Percentiles rank a stretch among this genome's conserved stretches.
Conservation (phyloP, 768 basidiomycete genomes). For the Pleurotus platypus region DNA sequence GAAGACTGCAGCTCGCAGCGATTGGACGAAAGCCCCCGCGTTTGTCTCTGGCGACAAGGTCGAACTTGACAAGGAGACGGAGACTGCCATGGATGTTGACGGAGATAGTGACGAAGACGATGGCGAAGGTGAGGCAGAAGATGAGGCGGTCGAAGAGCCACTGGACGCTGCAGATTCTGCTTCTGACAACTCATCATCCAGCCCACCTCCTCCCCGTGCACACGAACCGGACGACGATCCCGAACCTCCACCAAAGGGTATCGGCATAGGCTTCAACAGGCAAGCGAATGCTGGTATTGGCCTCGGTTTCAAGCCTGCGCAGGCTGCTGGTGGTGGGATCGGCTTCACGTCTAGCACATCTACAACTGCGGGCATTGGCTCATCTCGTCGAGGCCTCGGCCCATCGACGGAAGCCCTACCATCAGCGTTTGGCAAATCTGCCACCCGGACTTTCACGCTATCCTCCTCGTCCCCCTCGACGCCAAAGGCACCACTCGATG, state of each 20-base stretch:
- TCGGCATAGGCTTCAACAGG: slow-evolving; percentile 41
- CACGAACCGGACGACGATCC: slow-evolving; percentile 48
- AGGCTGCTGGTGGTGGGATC: slow-evolving; percentile 7
- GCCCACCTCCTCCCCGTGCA: slow-evolving; percentile 51
- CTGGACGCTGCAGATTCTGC: slow-evolving; percentile 31
- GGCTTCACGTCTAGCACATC: slow-evolving; percentile 24
- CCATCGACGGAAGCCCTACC: slow-evolving; percentile 29
- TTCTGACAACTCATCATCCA: slow-evolving; percentile 48
- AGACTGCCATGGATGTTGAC: slow-evolving; percentile 28
- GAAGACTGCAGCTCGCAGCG: slow-evolving; percentile 33
- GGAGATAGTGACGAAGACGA: slow-evolving; percentile 26
- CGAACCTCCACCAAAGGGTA: slow-evolving; percentile 30
- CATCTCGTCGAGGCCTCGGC: slow-evolving; percentile 12
- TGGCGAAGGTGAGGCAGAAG: slow-evolving; percentile 31
- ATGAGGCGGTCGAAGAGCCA: slow-evolving; percentile 31
- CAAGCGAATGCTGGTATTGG: slow-evolving; percentile 1
- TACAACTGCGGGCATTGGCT: slow-evolving; percentile 13
- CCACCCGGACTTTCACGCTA: slow-evolving; percentile 47
- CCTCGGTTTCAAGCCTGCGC: slow-evolving; percentile 4
- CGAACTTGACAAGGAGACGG: slow-evolving; percentile 33
- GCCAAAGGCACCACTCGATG: slow-evolving; percentile 49
- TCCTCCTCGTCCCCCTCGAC: slow-evolving; percentile 41
- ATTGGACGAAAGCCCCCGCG: slow-evolving; percentile 77
- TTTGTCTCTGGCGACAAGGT: slow-evolving; percentile 62
- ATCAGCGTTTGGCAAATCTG: slow-evolving; percentile 33